Conservation (phyloP, 2,329 filamentous ascomycete genomes). For the Verruconis gallopava region DNA sequence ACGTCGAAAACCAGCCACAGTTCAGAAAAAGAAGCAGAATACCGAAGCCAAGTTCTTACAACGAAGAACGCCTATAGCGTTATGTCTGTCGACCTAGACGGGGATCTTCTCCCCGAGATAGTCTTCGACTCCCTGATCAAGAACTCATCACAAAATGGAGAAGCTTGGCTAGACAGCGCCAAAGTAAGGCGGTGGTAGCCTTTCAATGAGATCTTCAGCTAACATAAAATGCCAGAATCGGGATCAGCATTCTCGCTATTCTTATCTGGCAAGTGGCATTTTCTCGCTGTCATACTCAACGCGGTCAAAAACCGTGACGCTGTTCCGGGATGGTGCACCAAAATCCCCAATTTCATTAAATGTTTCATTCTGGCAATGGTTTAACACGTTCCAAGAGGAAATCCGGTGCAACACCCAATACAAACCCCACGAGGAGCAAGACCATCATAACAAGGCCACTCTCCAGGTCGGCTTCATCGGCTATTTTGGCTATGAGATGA, state of each 20-base stretch:
- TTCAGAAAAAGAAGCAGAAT: no score
- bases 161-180: constrained; percentile 1
- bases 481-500: constrained; percentile 3
- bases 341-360: no score
- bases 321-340: no score
- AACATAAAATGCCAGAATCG: no score
- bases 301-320: background rate
- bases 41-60: no score
- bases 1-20: no score
- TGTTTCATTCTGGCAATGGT: background rate
- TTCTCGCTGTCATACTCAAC: background rate
- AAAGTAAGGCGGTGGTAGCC: no score
- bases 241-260: background rate
- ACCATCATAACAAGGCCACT: background rate
- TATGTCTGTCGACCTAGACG: background rate
- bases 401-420: no score
- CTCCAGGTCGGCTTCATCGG: constrained; percentile 1
- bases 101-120: background rate
- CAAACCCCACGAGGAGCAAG: no score
- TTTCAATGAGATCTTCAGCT: no score
- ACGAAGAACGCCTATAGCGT: no score
- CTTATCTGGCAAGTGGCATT: background rate
- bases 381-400: background rate
- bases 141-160: background rate
- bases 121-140: background rate